Evolutionary conservation across 179 eudicot species (phyloP), one percentile per base, ranked within the genome.

Genomic region (Spergularia azorica): DNA sequence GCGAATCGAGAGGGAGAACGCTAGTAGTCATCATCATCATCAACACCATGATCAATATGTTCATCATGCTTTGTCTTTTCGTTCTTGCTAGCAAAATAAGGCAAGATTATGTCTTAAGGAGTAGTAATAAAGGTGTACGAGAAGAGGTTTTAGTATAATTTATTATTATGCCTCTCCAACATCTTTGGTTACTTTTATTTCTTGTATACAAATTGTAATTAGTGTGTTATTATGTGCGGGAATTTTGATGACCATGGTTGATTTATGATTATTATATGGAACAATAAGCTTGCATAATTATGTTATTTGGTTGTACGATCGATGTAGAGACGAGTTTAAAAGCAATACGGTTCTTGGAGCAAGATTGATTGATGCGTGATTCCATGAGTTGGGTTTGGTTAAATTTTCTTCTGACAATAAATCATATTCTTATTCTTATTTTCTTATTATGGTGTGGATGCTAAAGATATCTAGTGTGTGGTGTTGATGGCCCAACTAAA

Each of bases 1-100:
- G 86, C 78, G 59, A 54, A 84, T 88, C 10, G 87, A 88, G 78
- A 78, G 71, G 69, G 89, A 80, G n/a, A 51, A 60, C 21, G 38
- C 70, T 10, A 56, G 66, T 60, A 50, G 2, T 63, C 74, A 15
- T 9, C 64, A 66, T 66, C 78, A 76, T 48, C 51, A 76, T 26
- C 81, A 73, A 52, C 57, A 50, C 56, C 20, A 66, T 69, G 65
- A 62, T 66, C 67, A 17, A 48, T 72, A 71, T 5, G 56, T 51
- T 72, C 11, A 56, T 62, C 72, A 60, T 54, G 60, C 77, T 66
- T 59, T 86, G 32, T 86, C 77, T 10, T 84, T 84, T 63, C 71
- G 43, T 58, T 76, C 84, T 52, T 83, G 83, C 66, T 79, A 66
- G 18, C 39, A 9, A n/a, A 56, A 56, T 17, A 2, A 2, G 3